These are phyloP conservation scores for Wickerhamiella bombiphila DNA, from an alignment of 805 yeast genomes.

Conservation along the genomic window DNA sequence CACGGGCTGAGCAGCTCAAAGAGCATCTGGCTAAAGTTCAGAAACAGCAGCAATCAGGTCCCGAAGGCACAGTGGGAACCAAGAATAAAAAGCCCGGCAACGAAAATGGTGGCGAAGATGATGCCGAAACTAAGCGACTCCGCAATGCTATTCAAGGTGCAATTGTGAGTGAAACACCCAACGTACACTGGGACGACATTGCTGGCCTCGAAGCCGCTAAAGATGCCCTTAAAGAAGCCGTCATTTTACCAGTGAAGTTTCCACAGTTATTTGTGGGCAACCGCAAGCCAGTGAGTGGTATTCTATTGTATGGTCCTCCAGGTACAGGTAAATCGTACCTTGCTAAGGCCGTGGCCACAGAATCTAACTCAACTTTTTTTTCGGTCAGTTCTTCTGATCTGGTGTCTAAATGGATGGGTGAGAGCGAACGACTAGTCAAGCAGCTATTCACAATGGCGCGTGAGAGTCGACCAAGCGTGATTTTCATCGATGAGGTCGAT, in stretches of 20 bases:
- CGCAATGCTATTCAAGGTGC: slow-evolving; percentile 88
- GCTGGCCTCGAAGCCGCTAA: slow-evolving; percentile 94
- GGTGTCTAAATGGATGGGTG: slow-evolving; percentile 99
- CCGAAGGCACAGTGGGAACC: slow-evolving; percentile 42
- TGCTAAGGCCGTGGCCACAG: slow-evolving; percentile 98
- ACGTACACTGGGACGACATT: slow-evolving; percentile 86
- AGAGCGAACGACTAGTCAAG: slow-evolving; percentile 87
- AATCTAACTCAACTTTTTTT: slow-evolving; percentile 92
- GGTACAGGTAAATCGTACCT: slow-evolving; percentile 96
- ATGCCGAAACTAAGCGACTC: slow-evolving; percentile 73
- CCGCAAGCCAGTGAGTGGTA: slow-evolving; percentile 85
- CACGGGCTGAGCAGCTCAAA: slow-evolving; percentile 87
- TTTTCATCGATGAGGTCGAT: slow-evolving; percentile 95
- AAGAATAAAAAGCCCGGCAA: slow-evolving; percentile 31
- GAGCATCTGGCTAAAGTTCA: slow-evolving; percentile 59
- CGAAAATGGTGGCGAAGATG: slow-evolving; percentile 42
- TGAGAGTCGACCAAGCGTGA: slow-evolving; percentile 88
- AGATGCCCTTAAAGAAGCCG: slow-evolving; percentile 94
- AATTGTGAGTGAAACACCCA: slow-evolving; percentile 79
- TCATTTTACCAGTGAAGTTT: slow-evolving; percentile 86
- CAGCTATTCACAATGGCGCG: slow-evolving; percentile 93
- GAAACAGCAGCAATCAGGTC: slow-evolving; percentile 12
- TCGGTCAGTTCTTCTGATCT: slow-evolving; percentile 92
- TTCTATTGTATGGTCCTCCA: slow-evolving; percentile 80
- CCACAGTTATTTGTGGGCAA: slow-evolving; percentile 93